Base-by-base conservation (phyloP, 139 green algal genomes). In the Chlorella sp. region DNA sequence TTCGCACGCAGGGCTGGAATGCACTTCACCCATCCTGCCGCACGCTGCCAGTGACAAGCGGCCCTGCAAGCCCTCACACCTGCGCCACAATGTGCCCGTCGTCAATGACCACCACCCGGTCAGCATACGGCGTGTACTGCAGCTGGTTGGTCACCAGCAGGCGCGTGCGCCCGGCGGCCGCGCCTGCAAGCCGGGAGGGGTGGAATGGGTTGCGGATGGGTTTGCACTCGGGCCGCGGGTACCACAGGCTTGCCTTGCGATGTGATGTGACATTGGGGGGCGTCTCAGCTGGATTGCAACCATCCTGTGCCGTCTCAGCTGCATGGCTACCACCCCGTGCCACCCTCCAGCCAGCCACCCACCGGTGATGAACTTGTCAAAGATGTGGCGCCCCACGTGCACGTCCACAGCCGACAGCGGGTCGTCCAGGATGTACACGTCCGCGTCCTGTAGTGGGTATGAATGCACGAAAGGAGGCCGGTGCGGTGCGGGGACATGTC, bases 351-450 rank as follows among this genome's bases (percentile, higher is more conserved):
- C n/a, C n/a, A n/a, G n/a, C n/a, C 51, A 60, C 51, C 13, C 51
- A 60, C 51, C 51, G 51, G 74, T 58, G 43, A 98, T 94, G 82
- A 93, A 94, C 32, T 95, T 40, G 56, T 96, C 87, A 85, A 98
- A 98, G 83, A 99, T 90, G 48, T 95, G 89, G 22, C 88, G 76
- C 19, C 94, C 95, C 19, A 99, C 96, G 82, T 98, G 96, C 24
- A 94, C 91, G 85, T 99, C 96, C 79, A 99, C 96, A 0, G 97
- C 97, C 22, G 86, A 94, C 41, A 99, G 91, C 24, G 96, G 96
- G 84, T 99, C 96, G 87, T 99, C 96, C 82, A 99, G 82, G n/a
- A 99, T 88, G 84, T 95, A 93, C 58, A 98, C 88, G 76, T 98
- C 95, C 34, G 95, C 93, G 76, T 98, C 89, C 46, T 88, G 76